phyloP scores from a whole-genome alignment of 306 rosid genomes.

The Trifolium dubium region DNA sequence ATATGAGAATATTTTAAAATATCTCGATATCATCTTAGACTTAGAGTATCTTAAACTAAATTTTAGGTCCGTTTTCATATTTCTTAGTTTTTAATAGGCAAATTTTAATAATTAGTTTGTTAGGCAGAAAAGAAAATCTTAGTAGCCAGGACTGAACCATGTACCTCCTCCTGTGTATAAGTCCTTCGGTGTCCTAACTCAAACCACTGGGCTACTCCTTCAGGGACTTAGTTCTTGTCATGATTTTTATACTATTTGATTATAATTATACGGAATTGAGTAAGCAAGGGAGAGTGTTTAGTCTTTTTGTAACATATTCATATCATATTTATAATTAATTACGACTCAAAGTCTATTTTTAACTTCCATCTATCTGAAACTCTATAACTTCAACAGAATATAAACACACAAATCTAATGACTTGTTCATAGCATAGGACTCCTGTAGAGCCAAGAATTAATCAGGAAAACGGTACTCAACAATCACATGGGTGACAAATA shows the following conservation, averaged over 20 bases:
- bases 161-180: too few relatives aligned
- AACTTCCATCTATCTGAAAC: not conserved
- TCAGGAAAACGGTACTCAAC: not conserved
- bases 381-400: not conserved
- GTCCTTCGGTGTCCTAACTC: too few relatives aligned
- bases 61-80: not conserved
- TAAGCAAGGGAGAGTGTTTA: not conserved
- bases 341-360: not conserved
- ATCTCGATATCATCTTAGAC: not conserved
- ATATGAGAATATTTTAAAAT: not conserved
- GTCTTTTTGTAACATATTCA: not conserved
- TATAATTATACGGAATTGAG: not conserved
- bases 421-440: conserved; percentile 31
- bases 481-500: not conserved
- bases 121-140: too few relatives aligned
- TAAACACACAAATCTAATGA: conserved; percentile 25
- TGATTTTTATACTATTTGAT: not conserved
- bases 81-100: not conserved
- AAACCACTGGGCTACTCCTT: not conserved
- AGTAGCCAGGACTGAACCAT: not conserved
- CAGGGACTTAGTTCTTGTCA: not conserved
- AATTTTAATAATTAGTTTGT: too few relatives aligned
- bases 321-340: not conserved
- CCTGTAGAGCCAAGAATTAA: not conserved
- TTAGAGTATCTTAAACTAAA: not conserved